Percentiles rank a stretch among this genome's conserved stretches.
phyloP scores from a whole-genome alignment of 1,284 basidiomycete species.

The Porodaedalea pini region DNA sequence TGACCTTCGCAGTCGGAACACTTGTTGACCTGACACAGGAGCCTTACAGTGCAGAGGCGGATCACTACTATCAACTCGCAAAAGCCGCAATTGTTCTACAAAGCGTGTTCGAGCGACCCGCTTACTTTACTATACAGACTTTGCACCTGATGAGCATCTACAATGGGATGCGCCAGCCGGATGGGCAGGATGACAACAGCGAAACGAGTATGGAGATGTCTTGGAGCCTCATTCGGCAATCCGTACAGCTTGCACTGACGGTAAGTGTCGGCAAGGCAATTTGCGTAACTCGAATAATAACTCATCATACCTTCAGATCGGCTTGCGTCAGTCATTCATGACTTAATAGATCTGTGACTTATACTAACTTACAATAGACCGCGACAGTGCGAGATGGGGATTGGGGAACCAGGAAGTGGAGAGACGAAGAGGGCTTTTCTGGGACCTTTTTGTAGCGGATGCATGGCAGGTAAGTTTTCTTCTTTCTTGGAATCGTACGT shows the following conservation, averaged over 20 bases:
- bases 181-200: slow-evolving; percentile 19
- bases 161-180: slow-evolving; percentile 25
- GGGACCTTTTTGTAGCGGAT: slow-evolving; percentile 69
- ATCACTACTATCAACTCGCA: slow-evolving; percentile 28
- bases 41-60: slow-evolving; percentile 26
- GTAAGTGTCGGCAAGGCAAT: background rate
- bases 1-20: slow-evolving; percentile 24
- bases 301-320: slow-evolving; percentile 12
- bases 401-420: slow-evolving; percentile 56
- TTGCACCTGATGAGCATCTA: slow-evolving; percentile 23
- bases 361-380: slow-evolving; percentile 39
- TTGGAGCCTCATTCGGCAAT: slow-evolving; percentile 18
- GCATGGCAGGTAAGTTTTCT: slow-evolving; percentile 54
- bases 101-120: slow-evolving; percentile 19
- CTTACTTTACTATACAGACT: slow-evolving; percentile 24
- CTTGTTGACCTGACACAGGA: slow-evolving; percentile 25
- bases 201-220: slow-evolving; percentile 23
- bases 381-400: slow-evolving; percentile 67
- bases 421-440: slow-evolving; percentile 65
- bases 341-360: background rate
- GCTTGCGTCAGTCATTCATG: slow-evolving; percentile 13
- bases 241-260: slow-evolving; percentile 17
- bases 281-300: background rate
- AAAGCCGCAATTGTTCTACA: slow-evolving; percentile 24
- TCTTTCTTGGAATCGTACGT: background rate